Conservation (phyloP, 2,329 filamentous ascomycete genomes). For the Sporothrix pseudoabietina region DNA sequence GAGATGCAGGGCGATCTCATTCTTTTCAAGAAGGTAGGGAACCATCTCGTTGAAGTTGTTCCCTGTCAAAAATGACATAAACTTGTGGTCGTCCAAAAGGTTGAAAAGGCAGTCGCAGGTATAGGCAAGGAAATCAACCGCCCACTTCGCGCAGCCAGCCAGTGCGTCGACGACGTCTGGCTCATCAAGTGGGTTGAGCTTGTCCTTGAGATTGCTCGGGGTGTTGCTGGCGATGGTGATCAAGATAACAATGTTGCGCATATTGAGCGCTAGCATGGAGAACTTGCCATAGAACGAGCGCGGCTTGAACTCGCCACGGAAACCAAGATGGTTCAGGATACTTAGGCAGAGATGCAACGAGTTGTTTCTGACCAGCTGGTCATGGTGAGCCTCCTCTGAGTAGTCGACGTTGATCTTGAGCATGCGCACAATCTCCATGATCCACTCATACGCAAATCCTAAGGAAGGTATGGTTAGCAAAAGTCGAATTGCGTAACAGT, state of each 20-base stretch:
- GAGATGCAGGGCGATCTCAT: conserved; percentile 62
- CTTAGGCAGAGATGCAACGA: conserved; percentile 75
- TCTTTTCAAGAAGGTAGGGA: conserved; percentile 54
- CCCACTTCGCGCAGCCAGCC: conserved; percentile 77
- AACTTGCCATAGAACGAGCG: conserved; percentile 72
- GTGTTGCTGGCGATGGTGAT: conserved; percentile 64
- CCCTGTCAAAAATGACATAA: conserved; percentile 53
- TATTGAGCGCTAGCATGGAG: conserved; percentile 71
- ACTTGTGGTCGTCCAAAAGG: conserved; percentile 55
- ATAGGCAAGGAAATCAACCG: conserved; percentile 69
- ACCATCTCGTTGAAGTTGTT: conserved; percentile 52
- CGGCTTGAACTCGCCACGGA: conserved; percentile 62
- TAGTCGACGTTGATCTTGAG: conserved; percentile 79
- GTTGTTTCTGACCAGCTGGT: conserved; percentile 71
- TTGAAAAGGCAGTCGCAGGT: conserved; percentile 61
- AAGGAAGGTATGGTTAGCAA: not conserved
- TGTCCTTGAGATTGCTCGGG: conserved; percentile 56
- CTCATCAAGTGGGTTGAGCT: conserved; percentile 64
- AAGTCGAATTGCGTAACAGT: not conserved
- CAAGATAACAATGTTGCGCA: conserved; percentile 70
- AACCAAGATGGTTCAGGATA: conserved; percentile 77
- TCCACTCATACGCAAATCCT: conserved; percentile 65
- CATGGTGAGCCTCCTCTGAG: conserved; percentile 70
- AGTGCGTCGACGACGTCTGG: conserved; percentile 74
- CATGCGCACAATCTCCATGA: conserved; percentile 68